phyloP scores from a whole-genome alignment of 257 asterid genomes.

The Fraxinus pennsylvanica region DNA sequence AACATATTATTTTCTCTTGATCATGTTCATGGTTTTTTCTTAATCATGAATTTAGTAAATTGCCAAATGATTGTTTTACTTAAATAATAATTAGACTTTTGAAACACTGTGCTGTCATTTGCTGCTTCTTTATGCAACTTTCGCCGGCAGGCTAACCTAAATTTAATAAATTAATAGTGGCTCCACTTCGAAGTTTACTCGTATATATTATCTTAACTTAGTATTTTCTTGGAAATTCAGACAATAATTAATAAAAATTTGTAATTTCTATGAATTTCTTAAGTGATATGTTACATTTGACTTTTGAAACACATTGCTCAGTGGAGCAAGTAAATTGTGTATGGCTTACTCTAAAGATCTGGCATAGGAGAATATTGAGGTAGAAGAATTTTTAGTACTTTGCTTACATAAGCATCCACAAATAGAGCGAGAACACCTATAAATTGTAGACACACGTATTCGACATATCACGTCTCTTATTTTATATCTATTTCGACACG shows the following conservation, averaged over 20 bases:
- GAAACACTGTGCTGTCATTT: background rate
- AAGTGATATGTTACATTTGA: background rate
- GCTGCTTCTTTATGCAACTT: constrained; percentile 1
- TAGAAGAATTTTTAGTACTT: too few relatives aligned
- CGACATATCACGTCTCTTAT: too few relatives aligned
- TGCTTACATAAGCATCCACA: too few relatives aligned
- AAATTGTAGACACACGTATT: too few relatives aligned
- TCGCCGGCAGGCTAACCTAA: background rate
- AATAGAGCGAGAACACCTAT: too few relatives aligned
- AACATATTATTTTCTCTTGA: background rate
- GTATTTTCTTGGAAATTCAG: background rate
- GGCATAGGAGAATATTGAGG: background rate
- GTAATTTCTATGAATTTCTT: too few relatives aligned
- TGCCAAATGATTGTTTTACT: background rate
- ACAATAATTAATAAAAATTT: too few relatives aligned
- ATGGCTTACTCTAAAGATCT: constrained; percentile 14
- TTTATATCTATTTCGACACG: too few relatives aligned
- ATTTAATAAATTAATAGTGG: background rate
- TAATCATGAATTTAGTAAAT: background rate
- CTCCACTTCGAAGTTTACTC: background rate
- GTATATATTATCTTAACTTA: background rate
- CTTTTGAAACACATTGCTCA: background rate
- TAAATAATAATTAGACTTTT: background rate
- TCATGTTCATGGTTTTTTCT: background rate
- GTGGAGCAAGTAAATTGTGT: background rate